Base-by-base conservation (phyloP, 495 filamentous ascomycete genomes). In the Friedmanniomyces endolithicus region DNA sequence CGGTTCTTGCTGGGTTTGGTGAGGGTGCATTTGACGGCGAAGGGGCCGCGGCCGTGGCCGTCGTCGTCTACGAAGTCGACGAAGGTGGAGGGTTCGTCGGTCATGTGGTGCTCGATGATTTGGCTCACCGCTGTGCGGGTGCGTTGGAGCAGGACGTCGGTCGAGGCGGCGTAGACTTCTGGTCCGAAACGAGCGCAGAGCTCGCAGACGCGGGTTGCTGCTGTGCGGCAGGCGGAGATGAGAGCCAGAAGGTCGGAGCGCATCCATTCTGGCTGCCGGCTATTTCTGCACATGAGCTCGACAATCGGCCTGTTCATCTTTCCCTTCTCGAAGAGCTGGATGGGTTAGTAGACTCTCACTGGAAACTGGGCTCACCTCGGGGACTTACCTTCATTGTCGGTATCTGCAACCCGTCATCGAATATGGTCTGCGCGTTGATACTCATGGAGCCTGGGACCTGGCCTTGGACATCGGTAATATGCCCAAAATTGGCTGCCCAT, bases 1-100 rank as follows among this genome's bases (percentile, higher is more conserved):
- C 71, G 62, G 25, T 71, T 31, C 31, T 57, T 57, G 57, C 12
- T 63, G 65, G 12, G 64, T 64, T 55, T 72, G 74, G 31, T 67
- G 70, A 75, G 74, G 0, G 71, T 68, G 63, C 74, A 77, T n/a
- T 67, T 67, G 9, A 76, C 59, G 7, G 71, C 72, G 66, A 72
- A 76, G 0, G 74, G 74, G 1, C 74, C 74, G 11, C 68, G 56
- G 0, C 72, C 72, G 52, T 77, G 71, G 1, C 74, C 74, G 48
- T 77, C 74, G 52, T 76, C 74, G 54, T 77, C 74, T 24, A 77
- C 73, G 50, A 72, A 76, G 48, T 77, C 74, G 6, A 74, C 73
- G 52, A 77, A 77, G 2, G 64, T 70, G 39, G 65, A 65, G 17
- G 66, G 60, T 27, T 73, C 50, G 11, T 69, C 67, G 16, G 71